phyloP scores from a whole-genome alignment of 148 eudicot species.

The Persicaria maculosa region DNA sequence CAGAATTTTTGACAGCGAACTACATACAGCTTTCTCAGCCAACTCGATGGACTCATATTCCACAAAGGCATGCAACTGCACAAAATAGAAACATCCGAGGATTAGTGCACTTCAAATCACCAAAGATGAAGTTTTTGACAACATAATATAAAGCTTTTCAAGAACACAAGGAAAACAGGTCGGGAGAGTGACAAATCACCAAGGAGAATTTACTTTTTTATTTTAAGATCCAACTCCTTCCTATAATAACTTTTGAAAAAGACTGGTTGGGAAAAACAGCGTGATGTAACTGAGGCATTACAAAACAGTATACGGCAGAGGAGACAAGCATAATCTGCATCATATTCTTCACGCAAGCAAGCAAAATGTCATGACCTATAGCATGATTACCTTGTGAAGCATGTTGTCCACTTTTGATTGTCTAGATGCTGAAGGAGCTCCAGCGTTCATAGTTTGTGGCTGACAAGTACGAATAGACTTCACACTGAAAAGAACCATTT shows the following conservation, averaged over 20 bases:
- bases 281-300: background rate
- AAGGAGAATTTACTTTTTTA: background rate
- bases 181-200: background rate
- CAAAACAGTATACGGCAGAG: background rate
- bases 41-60: slow-evolving; percentile 86
- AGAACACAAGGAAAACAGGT: background rate
- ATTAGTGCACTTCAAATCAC: slow-evolving; percentile 4
- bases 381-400: slow-evolving; percentile 51
- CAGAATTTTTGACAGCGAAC: slow-evolving; percentile 7
- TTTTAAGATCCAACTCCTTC: background rate
- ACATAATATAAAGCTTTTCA: background rate
- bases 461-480: slow-evolving; percentile 91
- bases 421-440: slow-evolving; percentile 63
- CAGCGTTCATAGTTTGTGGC: slow-evolving; percentile 73
- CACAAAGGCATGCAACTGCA: slow-evolving; percentile 92
- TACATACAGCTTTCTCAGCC: slow-evolving; percentile 90
- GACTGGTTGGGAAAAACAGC: background rate
- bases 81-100: slow-evolving; percentile 13
- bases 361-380: background rate
- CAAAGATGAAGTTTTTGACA: background rate
- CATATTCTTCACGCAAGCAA: background rate
- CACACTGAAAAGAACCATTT: slow-evolving; percentile 43
- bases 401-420: slow-evolving; percentile 53
- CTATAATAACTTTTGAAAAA: background rate
- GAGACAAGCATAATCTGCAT: background rate